These are phyloP conservation scores for Uromyces viciae-fabae DNA, from an alignment of 1,284 basidiomycete genomes.

Conservation along the genomic window DNA sequence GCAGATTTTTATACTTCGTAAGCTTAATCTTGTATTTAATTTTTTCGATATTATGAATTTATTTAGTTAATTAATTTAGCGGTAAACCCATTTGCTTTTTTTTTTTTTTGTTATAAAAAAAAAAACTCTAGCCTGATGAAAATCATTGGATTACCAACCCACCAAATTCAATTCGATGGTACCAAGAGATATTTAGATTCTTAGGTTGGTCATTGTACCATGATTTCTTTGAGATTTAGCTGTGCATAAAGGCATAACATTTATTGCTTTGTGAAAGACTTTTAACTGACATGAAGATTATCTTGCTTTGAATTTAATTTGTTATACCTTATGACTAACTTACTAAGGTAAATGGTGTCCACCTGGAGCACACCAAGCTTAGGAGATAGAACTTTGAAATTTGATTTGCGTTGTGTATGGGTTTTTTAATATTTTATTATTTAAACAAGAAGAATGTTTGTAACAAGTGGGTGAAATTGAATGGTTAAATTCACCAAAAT, in stretches of 20 bases:
- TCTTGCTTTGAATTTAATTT: not conserved
- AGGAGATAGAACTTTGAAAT: too few relatives aligned
- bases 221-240: not conserved
- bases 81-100: too few relatives aligned
- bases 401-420: too few relatives aligned
- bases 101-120: too few relatives aligned
- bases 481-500: too few relatives aligned
- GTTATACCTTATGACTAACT: not conserved
- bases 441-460: too few relatives aligned
- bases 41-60: too few relatives aligned
- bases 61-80: too few relatives aligned
- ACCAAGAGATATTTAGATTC: constrained; percentile 50
- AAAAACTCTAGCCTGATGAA: constrained; percentile 35
- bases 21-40: not conserved
- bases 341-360: constrained; percentile 8
- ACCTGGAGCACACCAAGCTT: too few relatives aligned
- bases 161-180: constrained; percentile 49
- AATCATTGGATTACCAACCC: constrained; percentile 50
- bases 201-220: constrained; percentile 46
- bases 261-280: not conserved
- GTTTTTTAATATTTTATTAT: too few relatives aligned
- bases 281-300: not conserved
- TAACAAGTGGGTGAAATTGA: too few relatives aligned
- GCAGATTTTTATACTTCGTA: constrained; percentile 49
- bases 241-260: too few relatives aligned